A percentile compares a stretch with the other conserved stretches of the same genome.
phyloP scores from a whole-genome alignment of 495 filamentous ascomycete species.

The Penicillium coprophilum region DNA sequence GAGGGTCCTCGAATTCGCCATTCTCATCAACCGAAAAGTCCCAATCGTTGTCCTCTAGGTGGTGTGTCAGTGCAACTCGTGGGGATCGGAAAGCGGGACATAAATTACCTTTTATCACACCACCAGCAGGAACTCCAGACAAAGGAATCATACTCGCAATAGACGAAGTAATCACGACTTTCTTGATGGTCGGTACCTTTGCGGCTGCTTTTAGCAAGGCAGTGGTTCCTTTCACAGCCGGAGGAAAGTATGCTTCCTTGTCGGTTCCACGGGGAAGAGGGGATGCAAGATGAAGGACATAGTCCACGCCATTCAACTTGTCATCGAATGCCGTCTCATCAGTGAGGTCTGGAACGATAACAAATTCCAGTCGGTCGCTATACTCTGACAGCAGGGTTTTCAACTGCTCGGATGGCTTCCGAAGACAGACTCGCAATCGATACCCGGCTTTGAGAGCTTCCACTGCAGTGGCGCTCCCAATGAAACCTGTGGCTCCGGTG shows the following conservation, averaged over 20 bases:
- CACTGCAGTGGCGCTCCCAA: slow-evolving; percentile 38
- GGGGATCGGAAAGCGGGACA: neutral
- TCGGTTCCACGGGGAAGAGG: slow-evolving; percentile 31
- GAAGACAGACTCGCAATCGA: slow-evolving; percentile 35
- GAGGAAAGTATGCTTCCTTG: slow-evolving; percentile 31
- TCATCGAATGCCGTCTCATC: slow-evolving; percentile 28
- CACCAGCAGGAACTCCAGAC: slow-evolving; percentile 23
- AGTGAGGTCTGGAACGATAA: slow-evolving; percentile 35
- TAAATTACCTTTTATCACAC: slow-evolving; percentile 27
- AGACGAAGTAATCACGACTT: slow-evolving; percentile 39
- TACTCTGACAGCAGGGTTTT: slow-evolving; percentile 18
- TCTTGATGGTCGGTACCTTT: slow-evolving; percentile 31
- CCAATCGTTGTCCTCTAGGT: slow-evolving; percentile 34
- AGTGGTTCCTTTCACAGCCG: slow-evolving; percentile 34
- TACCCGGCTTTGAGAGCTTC: slow-evolving; percentile 43
- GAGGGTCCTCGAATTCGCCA: slow-evolving; percentile 20
- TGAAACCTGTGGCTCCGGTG: slow-evolving; percentile 46
- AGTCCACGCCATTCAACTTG: slow-evolving; percentile 35
- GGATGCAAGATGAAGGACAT: slow-evolving; percentile 43
- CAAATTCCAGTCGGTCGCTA: slow-evolving; percentile 26
- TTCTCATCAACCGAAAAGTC: slow-evolving; percentile 28
- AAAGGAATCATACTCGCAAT: slow-evolving; percentile 33
- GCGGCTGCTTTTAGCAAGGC: slow-evolving; percentile 33
- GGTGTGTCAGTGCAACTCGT: neutral
- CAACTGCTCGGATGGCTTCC: slow-evolving; percentile 30